Conservation (phyloP, 2,329 filamentous ascomycete species). For the Calonectria montana region DNA sequence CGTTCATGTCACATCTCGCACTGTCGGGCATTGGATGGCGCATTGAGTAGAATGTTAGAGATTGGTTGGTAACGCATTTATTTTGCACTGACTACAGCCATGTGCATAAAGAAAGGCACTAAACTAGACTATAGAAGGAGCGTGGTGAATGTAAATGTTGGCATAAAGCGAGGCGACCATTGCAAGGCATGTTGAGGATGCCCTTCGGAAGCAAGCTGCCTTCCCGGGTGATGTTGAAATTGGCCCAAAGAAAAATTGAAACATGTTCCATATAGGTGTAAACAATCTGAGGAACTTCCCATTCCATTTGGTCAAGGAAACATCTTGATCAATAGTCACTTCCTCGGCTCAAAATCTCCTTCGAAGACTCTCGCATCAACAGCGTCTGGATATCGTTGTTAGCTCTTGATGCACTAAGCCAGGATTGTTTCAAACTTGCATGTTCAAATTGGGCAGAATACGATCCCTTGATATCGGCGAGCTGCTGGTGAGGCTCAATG, state of each 20-base stretch:
- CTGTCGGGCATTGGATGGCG: too few relatives aligned
- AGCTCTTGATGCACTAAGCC: not conserved
- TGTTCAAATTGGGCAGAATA: constrained; percentile 75
- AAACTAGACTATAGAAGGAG: not conserved
- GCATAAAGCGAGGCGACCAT: constrained; percentile 17
- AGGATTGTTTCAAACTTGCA: constrained; percentile 38
- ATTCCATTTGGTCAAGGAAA: not conserved
- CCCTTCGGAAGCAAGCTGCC: not conserved
- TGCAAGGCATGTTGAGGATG: constrained; percentile 26
- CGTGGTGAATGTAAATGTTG: not conserved
- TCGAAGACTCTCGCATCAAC: constrained; percentile 55
- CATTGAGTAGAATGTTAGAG: not conserved
- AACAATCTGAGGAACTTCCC: not conserved
- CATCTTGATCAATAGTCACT: constrained; percentile 57
- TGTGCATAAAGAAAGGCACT: not conserved
- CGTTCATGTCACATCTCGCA: too few relatives aligned
- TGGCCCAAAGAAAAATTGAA: constrained; percentile 27
- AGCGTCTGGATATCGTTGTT: constrained; percentile 53
- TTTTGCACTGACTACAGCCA: not conserved
- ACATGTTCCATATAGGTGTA: not conserved
- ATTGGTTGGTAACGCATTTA: not conserved
- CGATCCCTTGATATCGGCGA: constrained; percentile 68
- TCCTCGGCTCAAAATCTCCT: constrained; percentile 65
- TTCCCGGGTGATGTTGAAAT: constrained; percentile 21
- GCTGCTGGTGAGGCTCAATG: constrained; percentile 66